A percentile compares a stretch with the other conserved stretches of the same genome.
phyloP scores from a whole-genome alignment of 2,329 filamentous ascomycete genomes.

The Cordyceps militaris region DNA sequence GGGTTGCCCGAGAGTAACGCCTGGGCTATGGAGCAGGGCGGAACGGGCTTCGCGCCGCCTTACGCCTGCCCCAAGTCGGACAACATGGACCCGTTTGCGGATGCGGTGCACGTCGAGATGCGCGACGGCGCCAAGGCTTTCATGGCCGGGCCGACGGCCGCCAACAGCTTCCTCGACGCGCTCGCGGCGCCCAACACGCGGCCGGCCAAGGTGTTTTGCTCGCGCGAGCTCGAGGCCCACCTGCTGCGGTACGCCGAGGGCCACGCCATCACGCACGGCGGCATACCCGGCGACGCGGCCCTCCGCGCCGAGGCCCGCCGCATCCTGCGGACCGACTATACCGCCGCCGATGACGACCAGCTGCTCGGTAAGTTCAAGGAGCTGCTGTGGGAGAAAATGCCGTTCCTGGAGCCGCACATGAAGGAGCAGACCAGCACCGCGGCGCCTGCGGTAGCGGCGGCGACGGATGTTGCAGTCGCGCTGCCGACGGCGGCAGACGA shows the following conservation, averaged over 20 bases:
- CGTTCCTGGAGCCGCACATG: slow-evolving; percentile 5
- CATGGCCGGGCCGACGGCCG: slow-evolving; percentile 34
- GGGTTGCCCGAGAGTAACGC: slow-evolving; percentile 36
- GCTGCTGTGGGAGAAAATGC: slow-evolving; percentile 30
- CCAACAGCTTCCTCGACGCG: slow-evolving; percentile 41
- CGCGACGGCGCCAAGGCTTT: slow-evolving; percentile 33
- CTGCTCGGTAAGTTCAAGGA: slow-evolving; percentile 49
- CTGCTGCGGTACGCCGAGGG: slow-evolving; percentile 41
- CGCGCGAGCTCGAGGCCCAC: slow-evolving; percentile 49
- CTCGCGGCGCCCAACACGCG: slow-evolving; percentile 37
- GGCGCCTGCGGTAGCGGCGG: slow-evolving; percentile 10
- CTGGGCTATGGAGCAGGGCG: slow-evolving; percentile 45
- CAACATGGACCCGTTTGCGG: slow-evolving; percentile 28
- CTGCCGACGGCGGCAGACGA: background rate
- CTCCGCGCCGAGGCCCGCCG: slow-evolving; percentile 40
- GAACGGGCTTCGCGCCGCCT: slow-evolving; percentile 49
- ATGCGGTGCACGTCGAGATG: slow-evolving; percentile 27
- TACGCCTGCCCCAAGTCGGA: slow-evolving; percentile 40
- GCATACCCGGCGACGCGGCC: slow-evolving; percentile 41
- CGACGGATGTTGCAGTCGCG: slow-evolving; percentile 14
- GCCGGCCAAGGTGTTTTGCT: slow-evolving; percentile 49
- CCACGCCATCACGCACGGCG: slow-evolving; percentile 30
- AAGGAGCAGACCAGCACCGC: background rate
- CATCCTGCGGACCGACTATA: slow-evolving; percentile 39
- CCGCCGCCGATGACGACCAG: slow-evolving; percentile 47